Evolutionary conservation across 2,329 filamentous ascomycete species (phyloP).

Genomic region (Fusarium lyarnte): DNA sequence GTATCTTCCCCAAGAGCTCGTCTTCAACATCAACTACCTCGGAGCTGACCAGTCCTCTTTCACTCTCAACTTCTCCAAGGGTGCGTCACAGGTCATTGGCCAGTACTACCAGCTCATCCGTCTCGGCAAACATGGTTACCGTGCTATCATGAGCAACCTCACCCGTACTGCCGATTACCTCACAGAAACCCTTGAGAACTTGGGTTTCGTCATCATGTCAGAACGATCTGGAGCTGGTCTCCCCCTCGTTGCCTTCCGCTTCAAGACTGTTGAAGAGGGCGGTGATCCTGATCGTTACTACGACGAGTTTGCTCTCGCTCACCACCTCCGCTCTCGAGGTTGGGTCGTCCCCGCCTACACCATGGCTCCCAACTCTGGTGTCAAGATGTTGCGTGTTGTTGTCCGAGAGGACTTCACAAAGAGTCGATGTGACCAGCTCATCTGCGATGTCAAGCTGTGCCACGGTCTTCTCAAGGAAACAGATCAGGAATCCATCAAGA

Average conservation of each 20-base stretch:
- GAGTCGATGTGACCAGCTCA: slow-evolving; percentile 80
- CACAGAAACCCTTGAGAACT: slow-evolving; percentile 72
- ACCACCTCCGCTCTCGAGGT: slow-evolving; percentile 84
- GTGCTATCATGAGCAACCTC: slow-evolving; percentile 92
- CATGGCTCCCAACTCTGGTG: slow-evolving; percentile 87
- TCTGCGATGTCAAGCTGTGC: slow-evolving; percentile 82
- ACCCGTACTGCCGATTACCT: slow-evolving; percentile 92
- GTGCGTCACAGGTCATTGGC: slow-evolving; percentile 91
- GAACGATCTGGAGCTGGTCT: slow-evolving; percentile 80
- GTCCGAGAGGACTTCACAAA: slow-evolving; percentile 92
- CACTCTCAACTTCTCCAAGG: slow-evolving; percentile 97
- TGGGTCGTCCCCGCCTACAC: slow-evolving; percentile 98
- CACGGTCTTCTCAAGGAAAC: slow-evolving; percentile 76
- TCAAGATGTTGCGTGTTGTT: slow-evolving; percentile 93
- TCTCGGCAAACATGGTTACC: slow-evolving; percentile 91
- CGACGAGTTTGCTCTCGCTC: slow-evolving; percentile 82
- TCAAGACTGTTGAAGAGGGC: slow-evolving; percentile 65
- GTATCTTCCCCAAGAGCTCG: slow-evolving; percentile 87
- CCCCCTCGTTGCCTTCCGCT: slow-evolving; percentile 88
- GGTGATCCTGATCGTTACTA: slow-evolving; percentile 65
- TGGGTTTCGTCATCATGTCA: slow-evolving; percentile 91
- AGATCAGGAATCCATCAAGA: slow-evolving; percentile 75
- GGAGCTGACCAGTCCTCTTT: slow-evolving; percentile 95
- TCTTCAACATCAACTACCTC: slow-evolving; percentile 99
- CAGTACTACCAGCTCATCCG: slow-evolving; percentile 98